These are phyloP conservation scores for Tribonema minus DNA, from an alignment of 108 stramenopile genomes.

Conservation along the genomic window DNA sequence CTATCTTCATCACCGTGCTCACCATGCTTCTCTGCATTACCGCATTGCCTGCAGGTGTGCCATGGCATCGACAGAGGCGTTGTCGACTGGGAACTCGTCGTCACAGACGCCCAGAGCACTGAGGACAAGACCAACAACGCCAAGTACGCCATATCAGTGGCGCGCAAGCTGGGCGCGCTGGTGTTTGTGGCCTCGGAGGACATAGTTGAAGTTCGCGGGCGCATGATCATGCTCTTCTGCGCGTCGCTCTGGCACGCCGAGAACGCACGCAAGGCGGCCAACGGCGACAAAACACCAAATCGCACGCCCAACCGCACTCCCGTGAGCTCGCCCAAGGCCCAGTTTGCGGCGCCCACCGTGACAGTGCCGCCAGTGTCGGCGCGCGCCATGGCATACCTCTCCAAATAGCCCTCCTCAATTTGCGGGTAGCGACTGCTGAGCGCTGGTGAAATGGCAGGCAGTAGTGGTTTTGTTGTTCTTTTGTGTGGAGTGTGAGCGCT, in stretches of 20 bases:
- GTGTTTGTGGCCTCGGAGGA: conserved; percentile 60
- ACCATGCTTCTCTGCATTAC: too few relatives aligned
- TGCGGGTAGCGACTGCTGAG: too few relatives aligned
- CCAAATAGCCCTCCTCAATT: too few relatives aligned
- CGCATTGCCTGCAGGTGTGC: conserved; percentile 52
- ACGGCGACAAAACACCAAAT: background rate
- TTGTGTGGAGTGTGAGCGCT: too few relatives aligned
- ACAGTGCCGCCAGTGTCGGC: too few relatives aligned
- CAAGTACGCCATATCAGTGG: conserved; percentile 52
- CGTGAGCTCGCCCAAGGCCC: too few relatives aligned
- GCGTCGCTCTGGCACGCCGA: conserved; percentile 48
- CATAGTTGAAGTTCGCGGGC: conserved; percentile 50
- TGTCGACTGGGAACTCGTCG: conserved; percentile 50
- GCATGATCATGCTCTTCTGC: conserved; percentile 56
- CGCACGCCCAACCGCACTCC: too few relatives aligned
- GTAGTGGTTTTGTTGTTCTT: too few relatives aligned
- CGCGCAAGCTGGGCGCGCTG: conserved; percentile 56
- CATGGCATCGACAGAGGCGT: conserved; percentile 40
- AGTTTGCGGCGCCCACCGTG: too few relatives aligned
- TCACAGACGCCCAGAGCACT: conserved; percentile 27
- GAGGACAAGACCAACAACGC: conserved; percentile 52
- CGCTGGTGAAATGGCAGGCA: too few relatives aligned
- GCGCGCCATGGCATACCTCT: too few relatives aligned
- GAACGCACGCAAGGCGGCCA: conserved; percentile 6
- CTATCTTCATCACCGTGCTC: too few relatives aligned